These are phyloP conservation scores for Pichia heedii DNA, from an alignment of 805 yeast genomes.

Conservation along the genomic window DNA sequence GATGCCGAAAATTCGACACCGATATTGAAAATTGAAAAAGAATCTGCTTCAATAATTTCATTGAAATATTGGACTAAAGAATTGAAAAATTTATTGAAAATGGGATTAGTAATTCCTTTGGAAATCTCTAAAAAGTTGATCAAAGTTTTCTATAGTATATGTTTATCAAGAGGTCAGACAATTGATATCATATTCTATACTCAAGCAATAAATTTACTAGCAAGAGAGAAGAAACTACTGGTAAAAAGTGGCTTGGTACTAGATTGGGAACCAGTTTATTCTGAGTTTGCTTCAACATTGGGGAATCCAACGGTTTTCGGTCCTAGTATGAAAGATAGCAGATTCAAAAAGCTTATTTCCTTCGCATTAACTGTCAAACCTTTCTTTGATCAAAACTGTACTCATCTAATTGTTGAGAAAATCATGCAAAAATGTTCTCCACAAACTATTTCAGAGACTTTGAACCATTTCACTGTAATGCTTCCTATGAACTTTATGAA, in stretches of 20 bases:
- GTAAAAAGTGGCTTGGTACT: constrained; percentile 33
- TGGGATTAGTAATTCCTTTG: constrained; percentile 75
- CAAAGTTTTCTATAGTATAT: constrained; percentile 59
- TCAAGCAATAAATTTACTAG: constrained; percentile 49
- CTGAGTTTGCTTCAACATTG: constrained; percentile 29
- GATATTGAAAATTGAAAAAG: constrained; percentile 54
- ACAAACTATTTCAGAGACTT: constrained; percentile 40
- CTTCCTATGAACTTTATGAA: constrained; percentile 39
- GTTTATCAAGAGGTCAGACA: constrained; percentile 65
- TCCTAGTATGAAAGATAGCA: constrained; percentile 40
- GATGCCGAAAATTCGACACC: constrained; percentile 31
- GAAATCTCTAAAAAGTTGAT: constrained; percentile 51
- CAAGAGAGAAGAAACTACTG: constrained; percentile 38
- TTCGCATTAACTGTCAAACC: constrained; percentile 46
- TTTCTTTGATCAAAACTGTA: constrained; percentile 41
- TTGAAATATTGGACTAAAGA: constrained; percentile 86
- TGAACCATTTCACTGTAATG: constrained; percentile 44
- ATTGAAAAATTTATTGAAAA: constrained; percentile 63
- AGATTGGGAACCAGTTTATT: constrained; percentile 42
- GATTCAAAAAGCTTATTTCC: constrained; percentile 39
- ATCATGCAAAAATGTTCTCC: constrained; percentile 45
- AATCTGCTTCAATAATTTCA: constrained; percentile 63
- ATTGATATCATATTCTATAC: constrained; percentile 52
- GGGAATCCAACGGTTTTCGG: constrained; percentile 42
- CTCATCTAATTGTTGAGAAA: constrained; percentile 43